Evolutionary conservation across 2,329 filamentous ascomycete species (phyloP), one percentile per base, ranked within the genome.

Genomic region (Aschersonia sp.): DNA sequence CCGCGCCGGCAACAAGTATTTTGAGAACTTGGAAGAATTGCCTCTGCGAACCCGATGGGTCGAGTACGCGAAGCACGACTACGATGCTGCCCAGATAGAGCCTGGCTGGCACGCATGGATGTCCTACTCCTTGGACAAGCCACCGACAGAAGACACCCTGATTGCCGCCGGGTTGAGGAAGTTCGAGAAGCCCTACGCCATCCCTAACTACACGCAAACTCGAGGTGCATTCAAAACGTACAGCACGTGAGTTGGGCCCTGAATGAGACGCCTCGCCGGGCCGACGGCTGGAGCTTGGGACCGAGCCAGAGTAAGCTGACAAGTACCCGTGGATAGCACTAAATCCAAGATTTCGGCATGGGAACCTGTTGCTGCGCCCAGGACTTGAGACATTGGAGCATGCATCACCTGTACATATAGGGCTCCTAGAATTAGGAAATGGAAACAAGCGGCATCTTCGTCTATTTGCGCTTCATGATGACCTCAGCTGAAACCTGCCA

Each of bases 41-140:
- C 92, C 92, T 50, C 88, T 96, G 59, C 85, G 90, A 61, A 96
- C 88, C 57, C 81, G 89, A 74, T 98, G 94, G 92, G 86, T 98
- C 54, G 89, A 97, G 68, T 98, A 94, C 75, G 90, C 87, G 71
- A 76, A 85, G 66, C 75, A 86, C 58, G 87, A 97, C 66, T 85
- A 75, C 62, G 85, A 92, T 59, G 73, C 85, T 52, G 78, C 79
- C 50, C 87, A 96, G 47, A 85, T 96, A 58, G 90, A 97, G 68
- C 89, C 90, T 46, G 86, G 90, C 67, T 98, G 92, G 92, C 92
- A 97, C 70, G 87, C 86, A 32, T 98, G 92, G 92, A 88, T 98
- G 57, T 87, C 87, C 55, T 97, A 98, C 70, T 72, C 81, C 68
- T 82, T 95, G 58, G 88, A 97, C 67, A 85, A 85, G 67, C 81